Evolutionary conservation across 352 stramenopile genomes (phyloP), one percentile per base, ranked within the genome.

Genomic region (Phytophthora constricta): DNA sequence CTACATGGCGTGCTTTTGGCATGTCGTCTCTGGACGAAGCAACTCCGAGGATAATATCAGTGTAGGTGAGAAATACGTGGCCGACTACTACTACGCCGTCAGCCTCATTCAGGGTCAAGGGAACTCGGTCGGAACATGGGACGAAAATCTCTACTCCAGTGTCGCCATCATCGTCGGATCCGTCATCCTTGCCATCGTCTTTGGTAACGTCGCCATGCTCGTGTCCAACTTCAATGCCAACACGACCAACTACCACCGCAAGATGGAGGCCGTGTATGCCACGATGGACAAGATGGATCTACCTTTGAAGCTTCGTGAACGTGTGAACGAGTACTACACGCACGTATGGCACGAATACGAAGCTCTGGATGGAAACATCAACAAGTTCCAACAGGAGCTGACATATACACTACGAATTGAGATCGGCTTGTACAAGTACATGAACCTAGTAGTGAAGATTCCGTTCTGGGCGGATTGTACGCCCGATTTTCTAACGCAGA

Each of bases 201-300:
- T 89, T 25, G 81, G 79, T 16, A 42, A 88, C 45, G 81, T 92
- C 9, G 73, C 69, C 0, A 78, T 90, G 41, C 72, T 83, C 4
- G 77, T 92, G 2, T 69, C 72, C 5, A 90, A 84, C 39, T 85
- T 90, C 46, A 82, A 76, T 28, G 72, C 72, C 1, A 81, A 74
- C 26, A 55, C 53, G 0, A 85, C 76, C 1, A 79, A 69, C 19
- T 91, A 89, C 58, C 70, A 85, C 22, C 76, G 72, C 25, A 90
- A 90, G 46, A 87, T 90, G 78, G 82, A 90, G 47, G 48, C 49
- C 13, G 72, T 91, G 3, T 82, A 82, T 39, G 72, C 71, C 1
- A 67, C 73, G n/a, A 90, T 90, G 82, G 51, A 42, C 26, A 84
- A 89, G 43, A 53, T 87, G 50, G 48, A 70, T 14, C 52, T 87